Percentiles rank a stretch among this genome's conserved stretches.
These are phyloP conservation scores for Petrea volubilis DNA, from an alignment of 257 asterid genomes.

Conservation along the genomic window DNA sequence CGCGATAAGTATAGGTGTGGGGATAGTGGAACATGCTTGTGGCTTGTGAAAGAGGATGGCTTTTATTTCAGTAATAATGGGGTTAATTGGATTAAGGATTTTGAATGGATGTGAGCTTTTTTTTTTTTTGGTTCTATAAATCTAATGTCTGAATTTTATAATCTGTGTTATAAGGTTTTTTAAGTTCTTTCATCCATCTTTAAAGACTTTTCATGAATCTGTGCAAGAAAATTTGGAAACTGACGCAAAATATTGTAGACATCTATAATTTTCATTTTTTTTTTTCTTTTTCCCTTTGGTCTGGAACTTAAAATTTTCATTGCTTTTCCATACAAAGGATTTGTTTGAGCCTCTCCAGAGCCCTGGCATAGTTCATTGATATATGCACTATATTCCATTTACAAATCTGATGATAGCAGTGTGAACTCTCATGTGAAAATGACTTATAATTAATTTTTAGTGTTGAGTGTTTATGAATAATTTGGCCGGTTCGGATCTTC, in stretches of 20 bases:
- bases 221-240: background rate
- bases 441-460: too few relatives aligned
- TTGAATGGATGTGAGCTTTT: constrained; percentile 25
- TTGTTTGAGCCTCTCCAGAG: too few relatives aligned
- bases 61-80: constrained; percentile 50
- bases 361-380: too few relatives aligned
- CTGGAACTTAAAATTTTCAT: background rate
- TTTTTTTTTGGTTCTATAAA: background rate
- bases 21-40: constrained; percentile 34
- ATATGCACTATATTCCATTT: too few relatives aligned
- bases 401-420: too few relatives aligned
- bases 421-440: too few relatives aligned
- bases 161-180: background rate
- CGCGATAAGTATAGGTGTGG: constrained; percentile 41
- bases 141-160: background rate
- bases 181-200: background rate
- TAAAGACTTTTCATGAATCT: background rate
- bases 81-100: constrained; percentile 35
- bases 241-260: background rate
- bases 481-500: too few relatives aligned
- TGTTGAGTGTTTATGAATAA: too few relatives aligned
- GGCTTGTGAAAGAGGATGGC: constrained; percentile 58
- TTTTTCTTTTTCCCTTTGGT: background rate
- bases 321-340: too few relatives aligned
- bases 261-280: background rate